phyloP scores from a whole-genome alignment of 2,329 filamentous ascomycete species.

The Nigrospora oryzae region DNA sequence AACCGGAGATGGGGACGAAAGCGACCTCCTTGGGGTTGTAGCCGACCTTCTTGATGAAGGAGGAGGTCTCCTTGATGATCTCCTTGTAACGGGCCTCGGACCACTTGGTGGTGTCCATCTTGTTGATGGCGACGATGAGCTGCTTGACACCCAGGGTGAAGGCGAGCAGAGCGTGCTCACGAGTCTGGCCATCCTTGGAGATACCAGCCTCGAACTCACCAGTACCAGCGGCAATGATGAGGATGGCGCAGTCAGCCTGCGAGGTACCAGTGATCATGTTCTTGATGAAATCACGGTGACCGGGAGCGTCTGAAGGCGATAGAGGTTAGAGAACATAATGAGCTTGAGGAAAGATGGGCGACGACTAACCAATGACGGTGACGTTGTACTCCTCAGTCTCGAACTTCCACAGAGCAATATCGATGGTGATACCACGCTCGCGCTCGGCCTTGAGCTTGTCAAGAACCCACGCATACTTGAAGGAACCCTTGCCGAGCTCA shows the following conservation, averaged over 20 bases:
- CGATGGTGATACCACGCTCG: slow-evolving; percentile 99
- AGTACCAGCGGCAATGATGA: slow-evolving; percentile 99
- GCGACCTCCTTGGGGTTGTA: slow-evolving; percentile 99
- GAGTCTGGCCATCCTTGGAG: slow-evolving; percentile 99
- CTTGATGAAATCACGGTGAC: slow-evolving; percentile 99
- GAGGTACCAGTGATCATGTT: slow-evolving; percentile 99
- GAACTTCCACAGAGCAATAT: slow-evolving; percentile 99
- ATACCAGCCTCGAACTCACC: slow-evolving; percentile 99
- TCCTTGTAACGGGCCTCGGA: slow-evolving; percentile 92
- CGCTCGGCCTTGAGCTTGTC: slow-evolving; percentile 99
- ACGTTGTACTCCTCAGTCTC: slow-evolving; percentile 97
- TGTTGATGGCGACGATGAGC: slow-evolving; percentile 99
- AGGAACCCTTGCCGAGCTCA: slow-evolving; percentile 99
- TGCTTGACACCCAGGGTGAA: slow-evolving; percentile 99
- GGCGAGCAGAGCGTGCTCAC: slow-evolving; percentile 99
- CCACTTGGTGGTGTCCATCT: slow-evolving; percentile 99
- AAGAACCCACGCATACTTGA: slow-evolving; percentile 99
- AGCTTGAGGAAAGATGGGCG: background rate
- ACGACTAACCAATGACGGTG: slow-evolving; percentile 81
- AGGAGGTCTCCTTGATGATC: slow-evolving; percentile 99
- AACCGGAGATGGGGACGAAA: slow-evolving; percentile 99
- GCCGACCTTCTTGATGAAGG: slow-evolving; percentile 99
- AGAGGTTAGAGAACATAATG: slow-evolving; percentile 11
- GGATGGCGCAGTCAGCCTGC: slow-evolving; percentile 98
- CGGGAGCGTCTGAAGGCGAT: slow-evolving; percentile 67